Evolutionary conservation across 768 basidiomycete species (phyloP), one percentile per base, ranked within the genome.

Genomic region (Butyriboletus loyo): DNA sequence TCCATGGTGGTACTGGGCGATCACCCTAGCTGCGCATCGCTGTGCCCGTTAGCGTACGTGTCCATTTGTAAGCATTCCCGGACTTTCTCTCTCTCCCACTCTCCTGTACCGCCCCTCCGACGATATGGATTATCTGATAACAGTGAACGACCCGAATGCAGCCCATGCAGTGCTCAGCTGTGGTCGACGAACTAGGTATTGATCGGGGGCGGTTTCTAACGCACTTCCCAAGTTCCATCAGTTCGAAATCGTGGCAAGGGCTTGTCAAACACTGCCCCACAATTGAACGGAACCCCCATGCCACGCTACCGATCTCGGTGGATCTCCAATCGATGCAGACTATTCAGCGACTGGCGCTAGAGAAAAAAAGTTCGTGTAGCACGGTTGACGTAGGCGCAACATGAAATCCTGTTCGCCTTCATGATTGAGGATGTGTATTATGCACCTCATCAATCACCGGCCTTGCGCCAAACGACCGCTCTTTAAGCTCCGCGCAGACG

Each of bases 401-500:
- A 50, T 55, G 54, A 40, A 38, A 45, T 44, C 49, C 46, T 49
- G 45, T 42, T 57, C 39, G 35, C 21, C 24, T 56, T 31, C 51
- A 46, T 64, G 44, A 53, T 46, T 36, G 49, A 37, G 31, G 45
- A 38, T 32, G 27, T 30, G 32, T 46, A 35, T 54, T 7, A 49
- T 49, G 53, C 44, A 52, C 54, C 42, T 54, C 53, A 40, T 37
- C 44, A 31, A 38, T 56, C 54, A 44, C 38, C 37, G 44, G 44
- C 31, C 38, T 41, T 55, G 49, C 51, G 24, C 49, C 52, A 53
- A 34, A 43, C 36, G 38, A 32, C 58, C 54, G 48, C 45, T 57
- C 49, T 49, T 57, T 66, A 64, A 69, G 57, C 58, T 68, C 67
- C 65, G 59, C 57, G 14, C 43, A 52, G 55, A 39, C 41, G 36